Base-by-base conservation (phyloP, 345 rosid species). In the Rubroshorea leprosula region DNA sequence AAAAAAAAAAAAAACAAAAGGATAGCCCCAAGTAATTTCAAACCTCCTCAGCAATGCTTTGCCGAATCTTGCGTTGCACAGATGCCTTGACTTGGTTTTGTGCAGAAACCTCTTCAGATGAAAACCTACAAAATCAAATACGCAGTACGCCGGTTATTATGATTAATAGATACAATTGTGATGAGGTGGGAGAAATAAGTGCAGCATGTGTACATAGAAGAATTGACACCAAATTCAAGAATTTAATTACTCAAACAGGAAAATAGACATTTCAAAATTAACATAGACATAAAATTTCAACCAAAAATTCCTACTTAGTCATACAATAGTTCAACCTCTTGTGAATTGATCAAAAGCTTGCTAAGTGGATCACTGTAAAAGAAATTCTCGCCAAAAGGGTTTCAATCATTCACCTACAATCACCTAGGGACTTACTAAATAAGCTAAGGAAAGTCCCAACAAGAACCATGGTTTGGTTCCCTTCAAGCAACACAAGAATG, bases 31-130 rank as follows among this genome's bases (percentile, higher is more conserved):
- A 0, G 44, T 26, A 22, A 69, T 25, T 6, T 23, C 49, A 58
- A 1, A 90, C 99, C 96, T 94, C 97, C 35, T 94, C 99, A 15
- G 85, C 96, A 57, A 90, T 94, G 71, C 97, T 87, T 62, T 90
- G 99, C 27, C 97, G 89, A 49, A 94, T 87, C 74, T 72, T 90
- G 12, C 99, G 81, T 66, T 94, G 99, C 43, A 90, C 97, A 31
- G 99, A 94, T 25, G 99, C 99, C 65, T 94, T 94, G 39, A 94
- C 96, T 83, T 94, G 99, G 75, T 94, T 94, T 57, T 90, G 99
- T 38, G 95, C 77, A 2, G 99, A 94, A 16, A 94, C 87, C 10
- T 94, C 99, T 74, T 94, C 97, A 9, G 75, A 70, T 2, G 85
- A 83, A 79, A 94, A 94, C 82, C 99, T 94, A 64, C 46, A 14